Evolutionary conservation across 2,329 filamentous ascomycete species (phyloP), one percentile per base, ranked within the genome.

Genomic region (Hysterium pulicare): DNA sequence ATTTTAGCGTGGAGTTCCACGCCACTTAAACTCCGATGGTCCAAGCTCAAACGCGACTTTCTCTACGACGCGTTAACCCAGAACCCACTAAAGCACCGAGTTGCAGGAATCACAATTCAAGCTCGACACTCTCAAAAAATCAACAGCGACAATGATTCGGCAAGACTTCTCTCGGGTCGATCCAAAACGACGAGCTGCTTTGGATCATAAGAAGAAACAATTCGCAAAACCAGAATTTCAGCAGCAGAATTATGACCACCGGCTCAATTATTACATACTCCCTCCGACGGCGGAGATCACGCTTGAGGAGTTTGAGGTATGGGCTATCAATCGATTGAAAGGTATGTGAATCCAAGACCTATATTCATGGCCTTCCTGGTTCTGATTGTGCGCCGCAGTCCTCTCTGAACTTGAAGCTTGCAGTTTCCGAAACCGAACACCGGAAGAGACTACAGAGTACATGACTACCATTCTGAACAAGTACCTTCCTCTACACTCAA

Each of bases 271-370:
- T 69, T 98, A 98, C 71, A 73, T 82, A 33, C 77, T 84, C 20
- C 87, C 93, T 34, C 93, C 93, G 0, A 96, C 90, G 0, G 86
- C 87, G 36, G 93, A 98, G 62, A 93, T 98, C 55, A 95, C 89
- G 0, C 82, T 98, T 32, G 93, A 98, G 63, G 84, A 98, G 64
- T 98, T 98, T 59, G 93, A 98, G 66, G 90, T 95, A 78, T 98
- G 93, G 93, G 93, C 90, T 9, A 97, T 98, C 59, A 87, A 95
- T 59, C 78, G 93, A 44, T 68, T 98, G 52, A 84, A 89, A 71
- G 80, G 89, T 89, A 72, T 42, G 72, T 40, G 26, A 39, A 26
- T 26, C 23, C 16, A n/a, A n/a, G n/a, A n/a, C 33, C n/a, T 34
- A n/a, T 28, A 21, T 15, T 22, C n/a, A 6, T 37, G 19, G 15